Evolutionary conservation across 257 asterid genomes (phyloP).

Genomic region (Nicotiana noctiflora): DNA sequence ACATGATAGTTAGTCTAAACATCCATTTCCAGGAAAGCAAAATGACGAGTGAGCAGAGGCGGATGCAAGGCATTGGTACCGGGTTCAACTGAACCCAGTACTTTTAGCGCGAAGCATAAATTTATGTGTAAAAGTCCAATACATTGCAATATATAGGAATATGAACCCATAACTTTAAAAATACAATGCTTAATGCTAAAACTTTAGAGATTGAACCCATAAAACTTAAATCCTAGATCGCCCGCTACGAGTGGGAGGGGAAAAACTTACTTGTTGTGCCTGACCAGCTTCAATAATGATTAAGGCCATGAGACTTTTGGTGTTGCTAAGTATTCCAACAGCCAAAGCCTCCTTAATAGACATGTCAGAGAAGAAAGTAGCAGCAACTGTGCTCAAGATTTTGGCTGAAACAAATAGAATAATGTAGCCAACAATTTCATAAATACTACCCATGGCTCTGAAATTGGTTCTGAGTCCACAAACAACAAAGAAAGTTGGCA

Average conservation of each 20-base stretch:
- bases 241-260: neutral
- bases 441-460: constrained; percentile 13
- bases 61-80: too few species aligned
- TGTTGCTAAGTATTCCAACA: constrained; percentile 56
- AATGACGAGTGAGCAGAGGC: too few species aligned
- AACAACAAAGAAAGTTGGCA: constrained; percentile 76
- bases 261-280: constrained; percentile 47
- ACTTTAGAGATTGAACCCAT: too few species aligned
- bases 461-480: constrained; percentile 68
- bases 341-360: constrained; percentile 46
- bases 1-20: neutral
- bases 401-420: constrained; percentile 35
- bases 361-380: constrained; percentile 28
- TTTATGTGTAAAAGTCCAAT: too few species aligned
- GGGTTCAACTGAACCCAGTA: too few species aligned
- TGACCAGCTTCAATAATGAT: constrained; percentile 76
- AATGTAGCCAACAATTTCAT: constrained; percentile 11
- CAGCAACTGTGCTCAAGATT: constrained; percentile 34
- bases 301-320: constrained; percentile 66
- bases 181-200: too few species aligned
- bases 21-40: neutral
- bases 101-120: too few species aligned
- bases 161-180: too few species aligned
- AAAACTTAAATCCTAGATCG: too few species aligned
- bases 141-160: too few species aligned